These are phyloP conservation scores for Stemphylium vesicarium DNA, from an alignment of 2,329 filamentous ascomycete genomes.

Conservation along the genomic window DNA sequence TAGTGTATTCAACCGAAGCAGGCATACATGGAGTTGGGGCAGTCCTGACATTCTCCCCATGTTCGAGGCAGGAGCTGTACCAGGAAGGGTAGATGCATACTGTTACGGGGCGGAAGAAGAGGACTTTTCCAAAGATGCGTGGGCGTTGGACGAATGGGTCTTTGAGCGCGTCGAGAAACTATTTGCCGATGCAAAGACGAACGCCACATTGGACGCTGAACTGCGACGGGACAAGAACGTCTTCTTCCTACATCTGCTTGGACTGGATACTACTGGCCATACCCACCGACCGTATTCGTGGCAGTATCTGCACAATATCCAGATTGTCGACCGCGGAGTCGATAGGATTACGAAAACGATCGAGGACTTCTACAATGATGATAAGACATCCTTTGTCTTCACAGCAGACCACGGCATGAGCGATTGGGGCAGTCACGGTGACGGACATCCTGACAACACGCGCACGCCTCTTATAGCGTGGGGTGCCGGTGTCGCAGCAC, in stretches of 20 bases:
- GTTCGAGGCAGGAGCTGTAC: constrained; percentile 92
- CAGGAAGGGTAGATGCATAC: constrained; percentile 84
- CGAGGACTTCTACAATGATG: constrained; percentile 81
- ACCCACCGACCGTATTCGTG: constrained; percentile 87
- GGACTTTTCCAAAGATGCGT: constrained; percentile 85
- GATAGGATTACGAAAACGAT: constrained; percentile 81
- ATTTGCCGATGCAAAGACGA: constrained; percentile 79
- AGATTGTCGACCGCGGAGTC: constrained; percentile 90
- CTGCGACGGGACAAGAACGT: constrained; percentile 85
- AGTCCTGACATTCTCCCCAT: constrained; percentile 97
- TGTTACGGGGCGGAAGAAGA: constrained; percentile 85
- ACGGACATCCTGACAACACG: constrained; percentile 96
- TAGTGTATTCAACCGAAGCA: constrained; percentile 95
- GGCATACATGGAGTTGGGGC: constrained; percentile 99
- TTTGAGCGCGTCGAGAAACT: constrained; percentile 91
- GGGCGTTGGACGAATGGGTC: constrained; percentile 87
- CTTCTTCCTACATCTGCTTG: constrained; percentile 93
- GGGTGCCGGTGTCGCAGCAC: constrained; percentile 88
- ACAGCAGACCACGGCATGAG: constrained; percentile 99
- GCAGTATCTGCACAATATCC: constrained; percentile 93
- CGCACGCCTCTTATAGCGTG: constrained; percentile 90
- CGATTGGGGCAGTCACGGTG: constrained; percentile 98
- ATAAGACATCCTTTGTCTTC: constrained; percentile 91
- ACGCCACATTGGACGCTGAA: constrained; percentile 74
- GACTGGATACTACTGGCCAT: constrained; percentile 90